Conservation (phyloP, 371 early-diverging fungal species). For the Funneliformis caledonium region DNA sequence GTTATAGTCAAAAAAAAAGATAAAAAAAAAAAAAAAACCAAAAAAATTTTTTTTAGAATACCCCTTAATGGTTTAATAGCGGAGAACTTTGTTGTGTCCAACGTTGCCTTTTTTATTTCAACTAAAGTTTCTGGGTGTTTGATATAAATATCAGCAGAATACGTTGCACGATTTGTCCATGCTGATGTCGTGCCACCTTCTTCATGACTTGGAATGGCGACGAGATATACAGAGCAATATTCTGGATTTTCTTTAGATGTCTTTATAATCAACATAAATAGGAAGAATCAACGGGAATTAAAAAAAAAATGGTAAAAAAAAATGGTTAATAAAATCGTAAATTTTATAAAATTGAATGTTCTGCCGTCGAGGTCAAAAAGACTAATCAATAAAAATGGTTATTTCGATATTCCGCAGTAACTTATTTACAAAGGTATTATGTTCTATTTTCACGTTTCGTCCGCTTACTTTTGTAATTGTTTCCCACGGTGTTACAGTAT, state of each 20-base stretch:
- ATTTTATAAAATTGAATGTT: neutral
- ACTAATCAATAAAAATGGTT: neutral
- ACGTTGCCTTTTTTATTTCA: slow-evolving; percentile 6
- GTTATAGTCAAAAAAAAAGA: neutral
- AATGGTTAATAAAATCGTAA: neutral
- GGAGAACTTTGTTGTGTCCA: slow-evolving; percentile 23
- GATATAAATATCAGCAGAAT: slow-evolving; percentile 20
- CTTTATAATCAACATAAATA: neutral
- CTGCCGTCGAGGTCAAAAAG: neutral
- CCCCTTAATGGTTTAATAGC: slow-evolving; percentile 28
- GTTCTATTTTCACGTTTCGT: neutral
- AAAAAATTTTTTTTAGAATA: neutral
- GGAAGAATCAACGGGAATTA: slow-evolving; percentile 3
- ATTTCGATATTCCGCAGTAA: neutral
- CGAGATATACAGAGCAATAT: slow-evolving; percentile 17
- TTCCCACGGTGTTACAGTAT: neutral
- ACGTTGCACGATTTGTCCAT: slow-evolving; percentile 5
- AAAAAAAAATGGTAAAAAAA: neutral
- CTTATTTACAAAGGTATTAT: neutral
- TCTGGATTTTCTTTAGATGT: slow-evolving; percentile 21
- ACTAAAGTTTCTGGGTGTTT: slow-evolving; percentile 19
- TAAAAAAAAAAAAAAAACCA: neutral
- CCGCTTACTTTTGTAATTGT: neutral
- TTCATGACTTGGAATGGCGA: slow-evolving; percentile 22
- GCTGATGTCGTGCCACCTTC: slow-evolving; percentile 9